These are phyloP conservation scores for Gypsophila paniculata DNA, from an alignment of 179 eudicot genomes.

Conservation along the genomic window DNA sequence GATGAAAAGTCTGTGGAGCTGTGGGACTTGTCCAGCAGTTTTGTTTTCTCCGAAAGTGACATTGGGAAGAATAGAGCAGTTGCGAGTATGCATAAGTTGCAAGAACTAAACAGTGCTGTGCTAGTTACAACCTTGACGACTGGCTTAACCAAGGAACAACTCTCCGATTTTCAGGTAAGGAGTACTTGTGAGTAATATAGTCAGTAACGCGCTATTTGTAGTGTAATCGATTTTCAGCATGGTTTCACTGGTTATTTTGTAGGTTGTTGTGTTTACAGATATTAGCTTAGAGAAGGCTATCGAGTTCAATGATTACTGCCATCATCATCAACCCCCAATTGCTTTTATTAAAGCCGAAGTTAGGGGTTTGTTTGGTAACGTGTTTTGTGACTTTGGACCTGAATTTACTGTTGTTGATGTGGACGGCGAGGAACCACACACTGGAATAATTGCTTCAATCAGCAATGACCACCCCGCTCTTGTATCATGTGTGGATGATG, in stretches of 20 bases:
- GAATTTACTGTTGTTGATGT: conserved; percentile 77
- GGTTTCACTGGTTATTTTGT: conserved; percentile 16
- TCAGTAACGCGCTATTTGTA: not conserved
- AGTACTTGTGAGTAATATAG: not conserved
- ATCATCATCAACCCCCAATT: conserved; percentile 78
- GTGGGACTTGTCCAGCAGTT: conserved; percentile 90
- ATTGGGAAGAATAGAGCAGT: conserved; percentile 86
- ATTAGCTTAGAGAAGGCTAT: conserved; percentile 55
- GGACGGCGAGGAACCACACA: conserved; percentile 89
- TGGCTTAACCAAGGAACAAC: conserved; percentile 58
- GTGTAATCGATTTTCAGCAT: not conserved
- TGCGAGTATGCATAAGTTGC: conserved; percentile 75
- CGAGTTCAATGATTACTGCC: conserved; percentile 73
- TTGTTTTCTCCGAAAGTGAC: conserved; percentile 71
- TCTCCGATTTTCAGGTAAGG: conserved; percentile 74
- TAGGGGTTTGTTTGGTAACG: conserved; percentile 80
- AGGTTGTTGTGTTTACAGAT: conserved; percentile 89
- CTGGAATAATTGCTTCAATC: conserved; percentile 80
- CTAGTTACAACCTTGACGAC: conserved; percentile 54
- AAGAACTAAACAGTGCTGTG: conserved; percentile 89
- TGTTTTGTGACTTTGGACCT: conserved; percentile 90
- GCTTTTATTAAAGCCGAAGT: conserved; percentile 83
- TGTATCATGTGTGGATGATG: conserved; percentile 86
- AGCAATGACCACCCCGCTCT: conserved; percentile 84
- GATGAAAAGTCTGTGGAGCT: conserved; percentile 75